Conservation (phyloP, 768 basidiomycete genomes). For the Stropharia rugosoannulata region DNA sequence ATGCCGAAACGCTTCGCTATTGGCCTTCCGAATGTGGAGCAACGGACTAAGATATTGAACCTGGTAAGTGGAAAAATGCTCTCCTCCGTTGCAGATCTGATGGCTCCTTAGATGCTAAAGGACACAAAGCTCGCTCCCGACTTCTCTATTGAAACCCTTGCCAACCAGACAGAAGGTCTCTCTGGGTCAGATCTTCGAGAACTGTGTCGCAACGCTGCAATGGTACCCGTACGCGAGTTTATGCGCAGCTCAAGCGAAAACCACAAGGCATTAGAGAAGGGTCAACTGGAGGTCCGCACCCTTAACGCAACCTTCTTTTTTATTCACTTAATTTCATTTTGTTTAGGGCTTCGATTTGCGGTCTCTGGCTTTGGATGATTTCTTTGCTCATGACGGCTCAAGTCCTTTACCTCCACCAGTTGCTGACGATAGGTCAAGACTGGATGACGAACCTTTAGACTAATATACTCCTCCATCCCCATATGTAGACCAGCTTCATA, state of each 20-base stretch:
- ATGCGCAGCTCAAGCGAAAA: slow-evolving; percentile 52
- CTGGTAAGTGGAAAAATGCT: slow-evolving; percentile 48
- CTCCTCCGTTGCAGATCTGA: background rate
- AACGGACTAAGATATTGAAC: slow-evolving; percentile 80
- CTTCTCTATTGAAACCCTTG: slow-evolving; percentile 65
- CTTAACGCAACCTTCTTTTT: background rate
- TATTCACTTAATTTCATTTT: background rate
- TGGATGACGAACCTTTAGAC: slow-evolving; percentile 23
- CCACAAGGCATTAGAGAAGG: slow-evolving; percentile 44
- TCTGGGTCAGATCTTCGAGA: slow-evolving; percentile 94
- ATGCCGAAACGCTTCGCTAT: slow-evolving; percentile 97
- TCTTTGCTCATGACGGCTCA: slow-evolving; percentile 46
- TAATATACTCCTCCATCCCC: slow-evolving; percentile 4
- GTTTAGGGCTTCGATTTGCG: slow-evolving; percentile 75
- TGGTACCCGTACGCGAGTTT: slow-evolving; percentile 87
- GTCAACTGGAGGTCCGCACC: slow-evolving; percentile 42
- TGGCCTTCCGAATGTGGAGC: slow-evolving; percentile 71
- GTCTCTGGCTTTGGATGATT: slow-evolving; percentile 70
- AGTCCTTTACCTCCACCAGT: slow-evolving; percentile 31
- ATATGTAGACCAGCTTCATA: background rate
- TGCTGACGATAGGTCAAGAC: slow-evolving; percentile 21
- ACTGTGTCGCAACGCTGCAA: slow-evolving; percentile 89
- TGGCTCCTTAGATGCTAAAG: slow-evolving; percentile 73
- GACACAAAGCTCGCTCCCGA: slow-evolving; percentile 65
- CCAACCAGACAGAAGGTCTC: slow-evolving; percentile 65